A percentile compares a stretch with the other conserved stretches of the same genome.
These are phyloP conservation scores for Bipolaris sorokiniana DNA, from an alignment of 2,329 filamentous ascomycete genomes.

Conservation along the genomic window DNA sequence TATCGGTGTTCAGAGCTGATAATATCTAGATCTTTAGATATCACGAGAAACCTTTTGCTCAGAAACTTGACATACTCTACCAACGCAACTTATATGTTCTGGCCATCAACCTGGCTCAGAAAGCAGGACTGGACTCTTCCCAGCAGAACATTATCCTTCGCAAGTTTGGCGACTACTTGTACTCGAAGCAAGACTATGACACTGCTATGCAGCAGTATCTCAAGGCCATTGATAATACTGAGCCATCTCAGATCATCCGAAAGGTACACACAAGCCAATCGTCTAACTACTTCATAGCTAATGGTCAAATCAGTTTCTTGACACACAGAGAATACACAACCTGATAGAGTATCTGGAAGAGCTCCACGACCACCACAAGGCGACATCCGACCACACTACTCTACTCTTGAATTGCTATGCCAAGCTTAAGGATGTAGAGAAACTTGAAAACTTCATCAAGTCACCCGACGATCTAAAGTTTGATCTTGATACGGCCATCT, in stretches of 20 bases:
- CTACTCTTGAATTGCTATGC: constrained; percentile 95
- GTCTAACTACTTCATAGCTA: constrained; percentile 5
- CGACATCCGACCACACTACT: constrained; percentile 94
- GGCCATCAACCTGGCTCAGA: constrained; percentile 91
- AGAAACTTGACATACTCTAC: constrained; percentile 91
- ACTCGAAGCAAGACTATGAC: constrained; percentile 94
- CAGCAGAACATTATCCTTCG: constrained; percentile 93
- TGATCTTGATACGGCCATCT: constrained; percentile 94
- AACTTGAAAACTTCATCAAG: constrained; percentile 95
- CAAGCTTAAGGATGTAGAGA: constrained; percentile 95
- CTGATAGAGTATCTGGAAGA: constrained; percentile 97
- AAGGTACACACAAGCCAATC: constrained; percentile 62
- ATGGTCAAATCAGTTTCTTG: constrained; percentile 70
- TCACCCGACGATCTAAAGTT: constrained; percentile 94
- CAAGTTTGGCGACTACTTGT: constrained; percentile 91
- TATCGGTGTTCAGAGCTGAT: constrained; percentile 17
- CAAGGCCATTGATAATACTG: constrained; percentile 92
- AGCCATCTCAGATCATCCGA: constrained; percentile 93
- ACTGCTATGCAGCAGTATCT: constrained; percentile 99
- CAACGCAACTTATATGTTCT: constrained; percentile 90
- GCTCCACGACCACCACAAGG: constrained; percentile 89
- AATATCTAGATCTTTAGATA: constrained; percentile 76
- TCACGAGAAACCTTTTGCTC: constrained; percentile 86
- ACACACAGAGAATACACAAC: constrained; percentile 97
- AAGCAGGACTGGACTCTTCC: constrained; percentile 76